phyloP scores from a whole-genome alignment of 345 rosid genomes.

The Acer campestre region DNA sequence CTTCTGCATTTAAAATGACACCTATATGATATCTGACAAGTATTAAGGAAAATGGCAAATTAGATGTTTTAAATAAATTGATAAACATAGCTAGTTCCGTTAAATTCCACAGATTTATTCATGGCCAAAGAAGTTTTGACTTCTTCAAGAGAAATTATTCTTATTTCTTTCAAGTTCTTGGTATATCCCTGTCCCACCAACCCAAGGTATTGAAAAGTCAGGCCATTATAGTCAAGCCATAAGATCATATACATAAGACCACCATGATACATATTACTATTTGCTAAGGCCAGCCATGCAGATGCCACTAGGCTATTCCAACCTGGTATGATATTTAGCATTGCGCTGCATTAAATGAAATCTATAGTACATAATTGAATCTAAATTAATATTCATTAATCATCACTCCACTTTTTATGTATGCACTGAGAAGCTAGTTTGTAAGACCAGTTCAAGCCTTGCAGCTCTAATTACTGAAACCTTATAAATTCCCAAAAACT shows the following conservation, averaged over 20 bases:
- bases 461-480: no score
- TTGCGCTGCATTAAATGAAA: no score
- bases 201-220: constrained; percentile 1
- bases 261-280: background rate
- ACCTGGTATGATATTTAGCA: no score
- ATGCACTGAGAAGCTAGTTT: no score
- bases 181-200: background rate
- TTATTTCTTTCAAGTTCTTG: background rate
- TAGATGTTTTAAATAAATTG: background rate
- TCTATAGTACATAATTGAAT: no score
- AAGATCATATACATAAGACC: background rate
- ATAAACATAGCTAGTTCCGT: background rate
- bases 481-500: background rate
- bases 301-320: background rate
- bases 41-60: background rate
- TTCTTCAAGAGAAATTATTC: no score
- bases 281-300: background rate
- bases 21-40: background rate
- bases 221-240: background rate
- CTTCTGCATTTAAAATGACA: background rate
- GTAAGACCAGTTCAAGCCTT: no score
- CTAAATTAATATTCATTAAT: no score
- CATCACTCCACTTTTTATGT: no score
- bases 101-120: background rate
- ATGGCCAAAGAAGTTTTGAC: background rate